phyloP scores from a whole-genome alignment of 148 eudicot species.

The Heliosperma pusillum region DNA sequence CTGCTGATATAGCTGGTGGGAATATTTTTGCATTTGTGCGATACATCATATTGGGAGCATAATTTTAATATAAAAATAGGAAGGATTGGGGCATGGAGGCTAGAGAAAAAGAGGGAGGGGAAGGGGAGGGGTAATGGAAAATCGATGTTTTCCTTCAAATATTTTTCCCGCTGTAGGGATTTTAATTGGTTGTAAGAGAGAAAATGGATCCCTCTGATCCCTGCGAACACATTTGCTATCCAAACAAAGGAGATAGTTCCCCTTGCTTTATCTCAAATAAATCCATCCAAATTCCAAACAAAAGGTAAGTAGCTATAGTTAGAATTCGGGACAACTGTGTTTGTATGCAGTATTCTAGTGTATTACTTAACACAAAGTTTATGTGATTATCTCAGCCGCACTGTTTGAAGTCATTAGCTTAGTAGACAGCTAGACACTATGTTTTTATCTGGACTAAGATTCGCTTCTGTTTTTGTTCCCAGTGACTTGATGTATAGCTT shows the following conservation, averaged over 20 bases:
- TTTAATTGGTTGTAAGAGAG: no score
- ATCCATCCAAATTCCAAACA: no score
- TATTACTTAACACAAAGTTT: background rate
- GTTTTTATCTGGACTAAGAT: constrained; percentile 7
- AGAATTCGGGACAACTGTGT: background rate
- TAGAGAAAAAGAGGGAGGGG: no score
- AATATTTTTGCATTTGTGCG: background rate
- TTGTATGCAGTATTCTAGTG: background rate
- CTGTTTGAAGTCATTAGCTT: background rate
- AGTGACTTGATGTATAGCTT: constrained; percentile 92
- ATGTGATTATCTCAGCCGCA: background rate
- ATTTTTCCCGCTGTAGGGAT: no score
- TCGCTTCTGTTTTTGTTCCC: constrained; percentile 34
- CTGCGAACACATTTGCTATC: no score
- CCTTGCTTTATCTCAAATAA: no score
- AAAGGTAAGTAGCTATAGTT: background rate
- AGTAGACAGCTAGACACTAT: background rate
- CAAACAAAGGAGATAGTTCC: no score
- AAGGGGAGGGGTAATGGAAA: no score
- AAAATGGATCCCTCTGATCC: background rate
- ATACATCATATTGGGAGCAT: background rate
- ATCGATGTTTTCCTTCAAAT: no score
- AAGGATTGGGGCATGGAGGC: no score
- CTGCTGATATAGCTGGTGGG: background rate
- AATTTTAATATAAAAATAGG: no score